Evolutionary conservation across 75 land plant genomes (phyloP).

Genomic region (Pinus tabuliformis): DNA sequence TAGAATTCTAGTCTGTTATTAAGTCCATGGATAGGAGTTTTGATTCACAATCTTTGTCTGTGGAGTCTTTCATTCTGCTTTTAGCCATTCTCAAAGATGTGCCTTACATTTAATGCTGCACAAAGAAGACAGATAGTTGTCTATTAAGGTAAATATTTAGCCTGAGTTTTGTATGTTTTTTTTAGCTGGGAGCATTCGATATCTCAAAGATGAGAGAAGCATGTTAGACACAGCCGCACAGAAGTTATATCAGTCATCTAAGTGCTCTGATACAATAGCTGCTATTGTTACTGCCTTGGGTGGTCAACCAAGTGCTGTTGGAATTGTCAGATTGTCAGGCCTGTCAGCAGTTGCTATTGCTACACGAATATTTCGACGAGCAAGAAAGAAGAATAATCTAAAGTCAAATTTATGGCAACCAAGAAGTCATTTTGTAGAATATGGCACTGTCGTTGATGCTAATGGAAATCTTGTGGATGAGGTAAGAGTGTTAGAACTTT

Average conservation of each 20-base stretch:
- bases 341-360: conserved; percentile 66
- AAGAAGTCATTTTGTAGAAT: conserved; percentile 84
- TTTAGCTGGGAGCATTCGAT: conserved; percentile 3
- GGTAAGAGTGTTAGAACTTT: conserved; percentile 29
- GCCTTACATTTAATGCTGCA: not conserved
- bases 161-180: conserved; percentile 3
- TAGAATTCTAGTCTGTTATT: not conserved
- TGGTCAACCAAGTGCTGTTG: conserved; percentile 86
- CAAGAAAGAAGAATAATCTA: conserved; percentile 16
- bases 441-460: conserved; percentile 73
- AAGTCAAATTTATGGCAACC: conserved; percentile 53
- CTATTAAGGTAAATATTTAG: not conserved
- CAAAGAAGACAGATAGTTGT: not conserved
- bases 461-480: conserved; percentile 75
- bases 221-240: not conserved
- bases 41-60: not conserved
- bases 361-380: conserved; percentile 51
- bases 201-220: conserved; percentile 7
- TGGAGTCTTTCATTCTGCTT: not conserved
- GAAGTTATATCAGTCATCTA: not conserved
- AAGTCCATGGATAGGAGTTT: not conserved
- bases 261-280: conserved; percentile 62
- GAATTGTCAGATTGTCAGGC: conserved; percentile 87
- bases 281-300: conserved; percentile 94
- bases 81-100: not conserved